phyloP scores from a whole-genome alignment of 805 yeast species.

The Zygosaccharomyces bailii region DNA sequence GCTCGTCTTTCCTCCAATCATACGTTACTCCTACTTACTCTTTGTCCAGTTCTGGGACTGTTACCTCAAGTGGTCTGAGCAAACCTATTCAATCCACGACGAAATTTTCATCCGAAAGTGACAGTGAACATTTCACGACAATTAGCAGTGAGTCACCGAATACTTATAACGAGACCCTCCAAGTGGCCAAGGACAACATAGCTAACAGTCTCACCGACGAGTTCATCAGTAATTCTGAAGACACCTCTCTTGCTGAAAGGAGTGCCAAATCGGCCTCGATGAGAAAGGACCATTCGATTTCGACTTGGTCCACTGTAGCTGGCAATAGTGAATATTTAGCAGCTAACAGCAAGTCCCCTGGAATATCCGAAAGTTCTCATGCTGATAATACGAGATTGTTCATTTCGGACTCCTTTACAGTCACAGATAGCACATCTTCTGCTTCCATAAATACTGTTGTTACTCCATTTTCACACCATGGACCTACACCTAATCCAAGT shows the following conservation, averaged over 20 bases:
- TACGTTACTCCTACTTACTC: conserved; percentile 2
- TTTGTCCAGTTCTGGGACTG: neutral
- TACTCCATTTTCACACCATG: conserved; percentile 4
- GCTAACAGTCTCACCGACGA: neutral
- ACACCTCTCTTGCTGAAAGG: no score
- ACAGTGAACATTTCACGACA: neutral
- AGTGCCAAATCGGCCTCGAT: no score
- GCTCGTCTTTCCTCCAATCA: neutral
- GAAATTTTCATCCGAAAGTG: neutral
- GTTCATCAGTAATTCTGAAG: neutral
- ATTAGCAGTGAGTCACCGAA: neutral
- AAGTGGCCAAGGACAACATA: neutral
- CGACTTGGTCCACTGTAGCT: no score
- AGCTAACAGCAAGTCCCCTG: no score
- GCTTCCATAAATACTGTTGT: neutral
- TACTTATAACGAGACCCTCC: neutral
- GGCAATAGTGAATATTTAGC: no score
- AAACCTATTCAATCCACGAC: neutral
- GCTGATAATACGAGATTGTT: neutral
- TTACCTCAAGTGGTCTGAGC: neutral
- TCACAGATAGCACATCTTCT: neutral
- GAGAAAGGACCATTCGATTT: no score
- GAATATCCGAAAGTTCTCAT: neutral
- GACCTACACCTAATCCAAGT: conserved; percentile 4
- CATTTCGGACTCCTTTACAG: no score